phyloP scores from a whole-genome alignment of 805 yeast genomes.

The Naumovozyma baii region DNA sequence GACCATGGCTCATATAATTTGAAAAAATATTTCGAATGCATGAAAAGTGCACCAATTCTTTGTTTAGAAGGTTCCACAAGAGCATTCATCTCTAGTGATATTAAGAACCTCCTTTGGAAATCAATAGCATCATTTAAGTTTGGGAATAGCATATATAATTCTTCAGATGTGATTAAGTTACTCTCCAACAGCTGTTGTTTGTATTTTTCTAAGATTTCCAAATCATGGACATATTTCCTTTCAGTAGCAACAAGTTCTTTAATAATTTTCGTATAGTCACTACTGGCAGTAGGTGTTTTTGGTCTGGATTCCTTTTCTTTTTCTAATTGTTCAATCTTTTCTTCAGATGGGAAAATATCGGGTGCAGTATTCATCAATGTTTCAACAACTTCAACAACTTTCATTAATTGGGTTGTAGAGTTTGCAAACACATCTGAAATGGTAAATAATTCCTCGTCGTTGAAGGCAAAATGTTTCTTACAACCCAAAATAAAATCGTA shows the following conservation, averaged over 20 bases:
- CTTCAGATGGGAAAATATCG: slow-evolving; percentile 30
- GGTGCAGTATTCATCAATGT: slow-evolving; percentile 50
- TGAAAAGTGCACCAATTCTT: slow-evolving; percentile 79
- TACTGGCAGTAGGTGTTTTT: background rate
- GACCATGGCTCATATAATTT: slow-evolving; percentile 92
- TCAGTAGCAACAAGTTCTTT: slow-evolving; percentile 83
- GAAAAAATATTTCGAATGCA: slow-evolving; percentile 79
- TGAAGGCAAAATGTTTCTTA: slow-evolving; percentile 59
- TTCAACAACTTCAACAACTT: slow-evolving; percentile 64
- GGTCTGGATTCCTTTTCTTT: slow-evolving; percentile 13
- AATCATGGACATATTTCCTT: slow-evolving; percentile 83
- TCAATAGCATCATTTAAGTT: slow-evolving; percentile 75
- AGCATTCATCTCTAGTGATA: slow-evolving; percentile 84
- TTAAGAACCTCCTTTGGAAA: slow-evolving; percentile 80
- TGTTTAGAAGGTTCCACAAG: slow-evolving; percentile 64
- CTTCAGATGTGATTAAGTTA: slow-evolving; percentile 67
- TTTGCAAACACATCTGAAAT: slow-evolving; percentile 83
- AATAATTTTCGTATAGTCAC: slow-evolving; percentile 48
- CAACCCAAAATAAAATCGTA: slow-evolving; percentile 86
- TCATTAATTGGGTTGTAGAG: slow-evolving; percentile 65
- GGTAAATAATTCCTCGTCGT: slow-evolving; percentile 78
- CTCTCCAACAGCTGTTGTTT: slow-evolving; percentile 55
- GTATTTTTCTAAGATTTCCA: slow-evolving; percentile 64
- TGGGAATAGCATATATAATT: slow-evolving; percentile 74
- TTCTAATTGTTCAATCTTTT: slow-evolving; percentile 19